Percentiles rank a stretch among this genome's conserved stretches.
Conservation (phyloP, 2,329 filamentous ascomycete species). For the Fusarium secorum region DNA sequence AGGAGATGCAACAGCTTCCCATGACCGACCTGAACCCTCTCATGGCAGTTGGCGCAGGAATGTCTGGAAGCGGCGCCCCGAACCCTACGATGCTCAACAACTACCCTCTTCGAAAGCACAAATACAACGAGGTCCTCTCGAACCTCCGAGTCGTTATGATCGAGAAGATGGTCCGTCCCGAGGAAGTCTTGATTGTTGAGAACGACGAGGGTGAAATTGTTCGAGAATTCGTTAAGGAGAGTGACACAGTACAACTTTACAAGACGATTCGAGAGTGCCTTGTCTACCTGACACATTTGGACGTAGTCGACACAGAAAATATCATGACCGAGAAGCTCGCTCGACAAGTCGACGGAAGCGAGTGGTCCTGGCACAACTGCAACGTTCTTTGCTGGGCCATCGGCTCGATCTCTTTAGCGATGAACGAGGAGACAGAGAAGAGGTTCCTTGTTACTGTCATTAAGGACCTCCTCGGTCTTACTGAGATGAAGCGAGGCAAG, state of each 20-base stretch:
- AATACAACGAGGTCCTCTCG: constrained; percentile 92
- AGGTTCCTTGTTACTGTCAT: constrained; percentile 98
- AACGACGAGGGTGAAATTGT: constrained; percentile 99
- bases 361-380: constrained; percentile 99
- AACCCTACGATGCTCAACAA: constrained; percentile 86
- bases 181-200: constrained; percentile 98
- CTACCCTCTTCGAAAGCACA: constrained; percentile 96
- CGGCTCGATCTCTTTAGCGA: constrained; percentile 95
- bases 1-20: constrained; percentile 97
- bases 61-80: constrained; percentile 82
- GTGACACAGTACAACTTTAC: constrained; percentile 98
- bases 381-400: constrained; percentile 99
- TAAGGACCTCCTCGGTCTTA: constrained; percentile 94
- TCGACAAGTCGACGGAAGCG: constrained; percentile 90
- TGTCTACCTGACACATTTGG: constrained; percentile 95
- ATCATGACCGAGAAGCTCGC: constrained; percentile 99
- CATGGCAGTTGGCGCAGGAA: constrained; percentile 75
- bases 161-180: constrained; percentile 98
- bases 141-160: constrained; percentile 98
- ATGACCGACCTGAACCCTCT: constrained; percentile 93
- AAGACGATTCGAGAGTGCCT: constrained; percentile 98
- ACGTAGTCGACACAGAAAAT: constrained; percentile 95
- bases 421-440: constrained; percentile 99
- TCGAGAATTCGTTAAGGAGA: constrained; percentile 98
- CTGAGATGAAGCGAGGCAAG: constrained; percentile 99